Evolutionary conservation across 2,329 filamentous ascomycete species (phyloP), one percentile per base, ranked within the genome.

Genomic region (Fusarium albosuccineum): DNA sequence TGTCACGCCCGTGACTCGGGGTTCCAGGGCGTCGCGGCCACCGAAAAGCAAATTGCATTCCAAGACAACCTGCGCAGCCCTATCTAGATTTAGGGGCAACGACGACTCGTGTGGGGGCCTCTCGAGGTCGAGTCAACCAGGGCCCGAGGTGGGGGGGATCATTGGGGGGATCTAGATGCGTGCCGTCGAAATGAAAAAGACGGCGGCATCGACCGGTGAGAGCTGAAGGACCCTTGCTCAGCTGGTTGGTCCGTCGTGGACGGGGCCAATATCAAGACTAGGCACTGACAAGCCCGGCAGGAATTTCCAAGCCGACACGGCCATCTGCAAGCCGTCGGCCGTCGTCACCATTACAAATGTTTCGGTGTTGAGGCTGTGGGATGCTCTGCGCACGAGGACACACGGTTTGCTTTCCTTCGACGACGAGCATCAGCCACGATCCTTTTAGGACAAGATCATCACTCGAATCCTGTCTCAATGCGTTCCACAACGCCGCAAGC

Each of bases 21-120:
- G 16, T 46, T 51, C 36, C 11, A 54, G 44, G 40, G 41, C 17
- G 9, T 57, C 37, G 27, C 10, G 57, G 37, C 37, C 37, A 33
- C 56, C 44, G 40, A 58, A 59, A 58, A 58, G 48, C 27, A 69
- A 64, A 70, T 60, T 61, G 37, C 57, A 46, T 62, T 59, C 59
- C 50, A 37, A 72, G 63, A 71, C 68, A 61, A 46, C 27, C 41
- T 45, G 30, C 56, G 40, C 26, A 58, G 48, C 46, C 56, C 30
- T 53, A 50, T 42, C 30, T 46, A n/a, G 11, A 51, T 40, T 39
- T 49, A 30, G 51, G 50, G 57, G n/a, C 51, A 48, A 30, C 16
- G 27, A 44, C 22, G 37, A 37, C 34, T 34, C 44, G 48, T 60
- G 57, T 45, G 46, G 44, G 49, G 46, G 44, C 36, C 40, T 41